phyloP scores from a whole-genome alignment of 257 asterid genomes.

The Ballota nigra region DNA sequence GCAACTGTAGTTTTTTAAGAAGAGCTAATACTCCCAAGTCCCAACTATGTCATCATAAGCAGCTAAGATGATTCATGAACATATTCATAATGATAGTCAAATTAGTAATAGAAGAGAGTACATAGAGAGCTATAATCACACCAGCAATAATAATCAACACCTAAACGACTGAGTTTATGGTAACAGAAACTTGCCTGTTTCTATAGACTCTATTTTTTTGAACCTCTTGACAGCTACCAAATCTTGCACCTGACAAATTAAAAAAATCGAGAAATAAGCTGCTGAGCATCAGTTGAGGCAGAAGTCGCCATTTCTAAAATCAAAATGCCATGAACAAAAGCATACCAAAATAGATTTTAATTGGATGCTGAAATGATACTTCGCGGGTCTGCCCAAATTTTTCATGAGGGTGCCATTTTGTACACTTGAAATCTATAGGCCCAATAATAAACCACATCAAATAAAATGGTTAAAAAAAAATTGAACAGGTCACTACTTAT shows the following conservation, averaged over 20 bases:
- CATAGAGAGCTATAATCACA: neutral
- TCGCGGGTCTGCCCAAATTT: slow-evolving; percentile 70
- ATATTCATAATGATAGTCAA: slow-evolving; percentile 5
- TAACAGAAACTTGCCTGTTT: slow-evolving; percentile 40
- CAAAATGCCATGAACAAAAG: slow-evolving; percentile 11
- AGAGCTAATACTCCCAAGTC: neutral
- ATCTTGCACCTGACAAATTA: slow-evolving; percentile 69
- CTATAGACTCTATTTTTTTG: slow-evolving; percentile 64
- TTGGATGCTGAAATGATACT: slow-evolving; percentile 92
- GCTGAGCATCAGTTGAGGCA: slow-evolving; percentile 19
- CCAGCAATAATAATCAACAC: slow-evolving; percentile 15
- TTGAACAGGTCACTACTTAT: slow-evolving; percentile 7
- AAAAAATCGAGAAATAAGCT: slow-evolving; percentile 20
- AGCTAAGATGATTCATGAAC: slow-evolving; percentile 16
- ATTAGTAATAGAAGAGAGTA: slow-evolving; percentile 15
- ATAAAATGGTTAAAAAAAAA: slow-evolving; percentile 14
- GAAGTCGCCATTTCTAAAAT: slow-evolving; percentile 19
- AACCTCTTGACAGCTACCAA: slow-evolving; percentile 71
- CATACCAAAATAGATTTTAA: slow-evolving; percentile 90
- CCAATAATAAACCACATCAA: slow-evolving; percentile 21
- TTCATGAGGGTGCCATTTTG: slow-evolving; percentile 69
- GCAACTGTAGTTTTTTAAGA: slow-evolving; percentile 3
- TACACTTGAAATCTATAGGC: slow-evolving; percentile 69
- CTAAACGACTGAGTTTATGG: neutral
- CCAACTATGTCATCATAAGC: slow-evolving; percentile 1